Evolutionary conservation across 2,329 filamentous ascomycete species (phyloP).

Genomic region (Ceratocystis variospora): DNA sequence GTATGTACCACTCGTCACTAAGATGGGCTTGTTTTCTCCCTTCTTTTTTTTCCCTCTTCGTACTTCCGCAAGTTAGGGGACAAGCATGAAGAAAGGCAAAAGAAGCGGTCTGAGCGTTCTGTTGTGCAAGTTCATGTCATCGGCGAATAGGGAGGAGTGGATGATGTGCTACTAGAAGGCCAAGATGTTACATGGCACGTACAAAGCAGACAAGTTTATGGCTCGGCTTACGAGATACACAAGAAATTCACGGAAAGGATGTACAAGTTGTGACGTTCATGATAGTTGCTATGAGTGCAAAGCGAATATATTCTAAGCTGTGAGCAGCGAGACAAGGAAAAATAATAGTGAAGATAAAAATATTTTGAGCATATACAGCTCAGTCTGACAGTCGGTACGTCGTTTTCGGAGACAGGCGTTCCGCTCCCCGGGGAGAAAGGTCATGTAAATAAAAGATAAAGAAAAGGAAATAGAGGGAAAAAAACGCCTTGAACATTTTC

Average conservation of each 20-base stretch:
- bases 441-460: background rate
- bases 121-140: background rate
- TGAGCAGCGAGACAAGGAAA: background rate
- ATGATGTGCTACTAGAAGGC: background rate
- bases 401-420: constrained; percentile 1
- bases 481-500: background rate
- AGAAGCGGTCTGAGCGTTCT: background rate
- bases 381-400: background rate
- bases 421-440: constrained; percentile 10
- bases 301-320: background rate
- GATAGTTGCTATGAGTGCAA: background rate
- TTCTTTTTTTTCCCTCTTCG: background rate
- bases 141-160: background rate
- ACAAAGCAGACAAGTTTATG: background rate
- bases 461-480: background rate
- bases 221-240: too few species aligned
- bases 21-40: background rate
- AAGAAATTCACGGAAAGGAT: too few species aligned
- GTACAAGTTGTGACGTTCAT: background rate
- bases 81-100: constrained; percentile 7
- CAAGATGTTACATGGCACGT: background rate
- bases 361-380: background rate
- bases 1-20: too few species aligned
- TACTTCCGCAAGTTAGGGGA: background rate
- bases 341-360: background rate